Evolutionary conservation across 768 basidiomycete species (phyloP).

Genomic region (Rubroboletus satanas): DNA sequence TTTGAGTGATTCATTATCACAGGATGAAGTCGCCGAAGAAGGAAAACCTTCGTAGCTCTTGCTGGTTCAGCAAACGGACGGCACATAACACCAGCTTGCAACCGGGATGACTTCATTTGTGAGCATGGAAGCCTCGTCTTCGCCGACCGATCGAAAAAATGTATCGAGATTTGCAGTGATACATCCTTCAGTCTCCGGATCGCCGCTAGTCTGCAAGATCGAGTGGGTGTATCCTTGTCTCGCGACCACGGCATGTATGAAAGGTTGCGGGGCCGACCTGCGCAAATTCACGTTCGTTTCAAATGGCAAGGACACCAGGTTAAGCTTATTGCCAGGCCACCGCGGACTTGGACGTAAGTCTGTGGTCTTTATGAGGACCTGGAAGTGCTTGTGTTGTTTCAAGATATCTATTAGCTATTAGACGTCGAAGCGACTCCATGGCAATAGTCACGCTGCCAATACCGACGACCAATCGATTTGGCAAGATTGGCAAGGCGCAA

Average conservation of each 20-base stretch:
- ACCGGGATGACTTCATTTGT: slow-evolving; percentile 17
- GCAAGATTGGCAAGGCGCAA: background rate
- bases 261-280: slow-evolving; percentile 15
- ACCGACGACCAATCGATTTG: background rate
- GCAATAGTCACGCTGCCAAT: background rate
- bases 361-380: slow-evolving; percentile 7
- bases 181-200: slow-evolving; percentile 13
- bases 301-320: slow-evolving; percentile 1
- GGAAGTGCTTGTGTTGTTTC: slow-evolving; percentile 6
- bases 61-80: background rate
- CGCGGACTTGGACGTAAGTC: slow-evolving; percentile 16
- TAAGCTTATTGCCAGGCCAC: slow-evolving; percentile 15
- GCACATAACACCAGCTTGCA: slow-evolving; percentile 1
- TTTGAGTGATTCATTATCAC: slow-evolving; percentile 10
- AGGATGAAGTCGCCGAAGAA: slow-evolving; percentile 10
- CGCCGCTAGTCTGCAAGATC: slow-evolving; percentile 8
- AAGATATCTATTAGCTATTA: slow-evolving; percentile 12
- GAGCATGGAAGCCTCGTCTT: slow-evolving; percentile 7
- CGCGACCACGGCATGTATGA: slow-evolving; percentile 12
- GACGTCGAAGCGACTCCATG: slow-evolving; percentile 2
- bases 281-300: slow-evolving; percentile 3
- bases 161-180: slow-evolving; percentile 18
- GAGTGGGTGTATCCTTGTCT: background rate
- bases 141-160: slow-evolving; percentile 18
- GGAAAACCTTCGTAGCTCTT: background rate